phyloP scores from a whole-genome alignment of 306 rosid species.

The Quercus alba region DNA sequence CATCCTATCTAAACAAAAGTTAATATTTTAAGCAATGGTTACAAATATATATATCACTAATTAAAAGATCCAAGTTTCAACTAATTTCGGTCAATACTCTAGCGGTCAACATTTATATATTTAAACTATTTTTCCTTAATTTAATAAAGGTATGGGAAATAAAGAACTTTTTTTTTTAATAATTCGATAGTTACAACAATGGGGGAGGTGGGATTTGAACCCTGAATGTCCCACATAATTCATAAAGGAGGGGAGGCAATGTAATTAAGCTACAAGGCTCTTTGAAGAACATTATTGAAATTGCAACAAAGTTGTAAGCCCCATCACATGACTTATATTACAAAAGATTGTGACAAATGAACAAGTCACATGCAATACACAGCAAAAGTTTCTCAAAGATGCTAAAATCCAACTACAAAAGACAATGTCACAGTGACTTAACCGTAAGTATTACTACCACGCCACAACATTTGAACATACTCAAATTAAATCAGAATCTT shows the following conservation, averaged over 20 bases:
- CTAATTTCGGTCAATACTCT: not conserved
- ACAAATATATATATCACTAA: not conserved
- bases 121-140: not conserved
- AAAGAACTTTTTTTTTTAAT: conserved; percentile 19
- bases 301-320: conserved; percentile 32
- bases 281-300: conserved; percentile 31
- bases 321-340: conserved; percentile 24
- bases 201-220: no score
- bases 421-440: conserved; percentile 35
- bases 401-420: conserved; percentile 34
- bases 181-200: not conserved
- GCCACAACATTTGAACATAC: conserved; percentile 43
- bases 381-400: conserved; percentile 23
- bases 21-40: not conserved
- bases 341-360: conserved; percentile 39
- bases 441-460: conserved; percentile 25
- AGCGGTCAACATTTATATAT: not conserved
- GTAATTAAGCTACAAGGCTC: no score
- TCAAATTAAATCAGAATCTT: conserved; percentile 27
- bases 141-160: conserved; percentile 15
- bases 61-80: not conserved
- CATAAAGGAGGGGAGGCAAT: no score
- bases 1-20: not conserved
- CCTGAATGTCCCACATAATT: no score
- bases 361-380: conserved; percentile 29